phyloP scores from a whole-genome alignment of 139 green algal genomes.

The Closterium sp. region DNA sequence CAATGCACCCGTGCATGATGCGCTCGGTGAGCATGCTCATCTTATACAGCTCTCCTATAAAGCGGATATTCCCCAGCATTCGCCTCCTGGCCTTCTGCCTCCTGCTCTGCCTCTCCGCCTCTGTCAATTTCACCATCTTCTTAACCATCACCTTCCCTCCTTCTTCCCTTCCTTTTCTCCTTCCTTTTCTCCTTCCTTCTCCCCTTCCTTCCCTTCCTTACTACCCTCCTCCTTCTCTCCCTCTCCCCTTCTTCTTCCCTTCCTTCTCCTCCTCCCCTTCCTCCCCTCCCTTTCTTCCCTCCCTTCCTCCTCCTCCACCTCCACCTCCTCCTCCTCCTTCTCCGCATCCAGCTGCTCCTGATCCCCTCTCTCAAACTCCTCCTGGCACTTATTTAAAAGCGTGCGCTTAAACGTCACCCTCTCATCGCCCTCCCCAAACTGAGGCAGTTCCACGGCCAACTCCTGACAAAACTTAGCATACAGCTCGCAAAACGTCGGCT shows the following conservation, averaged over 20 bases:
- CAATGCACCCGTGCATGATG: conserved; percentile 96
- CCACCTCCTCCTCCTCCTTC: conserved; percentile 28
- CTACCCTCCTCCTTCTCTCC: conserved; percentile 4
- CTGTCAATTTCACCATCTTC: conserved; percentile 22
- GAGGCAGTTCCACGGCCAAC: conserved; percentile 20
- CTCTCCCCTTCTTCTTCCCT: conserved; percentile 11
- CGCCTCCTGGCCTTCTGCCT: conserved; percentile 54
- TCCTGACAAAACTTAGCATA: conserved; percentile 81
- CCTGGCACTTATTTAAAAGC: conserved; percentile 98
- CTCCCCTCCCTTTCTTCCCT: conserved; percentile 10
- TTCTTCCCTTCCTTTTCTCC: neutral
- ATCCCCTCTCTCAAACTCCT: conserved; percentile 76
- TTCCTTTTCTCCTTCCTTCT: neutral
- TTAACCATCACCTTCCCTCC: neutral
- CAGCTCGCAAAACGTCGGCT: conserved; percentile 93
- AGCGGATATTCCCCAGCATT: conserved; percentile 97
- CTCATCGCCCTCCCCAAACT: conserved; percentile 39
- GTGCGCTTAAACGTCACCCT: conserved; percentile 84
- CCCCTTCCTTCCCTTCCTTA: neutral
- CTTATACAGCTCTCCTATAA: conserved; percentile 95
- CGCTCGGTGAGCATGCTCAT: conserved; percentile 93
- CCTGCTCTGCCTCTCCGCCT: conserved; percentile 12
- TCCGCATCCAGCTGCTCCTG: conserved; percentile 29
- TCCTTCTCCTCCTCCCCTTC: conserved; percentile 10
- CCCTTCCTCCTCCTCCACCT: conserved; percentile 27